These are phyloP conservation scores for Rhizoclosmatium hyalinum DNA, from an alignment of 371 early-diverging fungal species.

Conservation along the genomic window DNA sequence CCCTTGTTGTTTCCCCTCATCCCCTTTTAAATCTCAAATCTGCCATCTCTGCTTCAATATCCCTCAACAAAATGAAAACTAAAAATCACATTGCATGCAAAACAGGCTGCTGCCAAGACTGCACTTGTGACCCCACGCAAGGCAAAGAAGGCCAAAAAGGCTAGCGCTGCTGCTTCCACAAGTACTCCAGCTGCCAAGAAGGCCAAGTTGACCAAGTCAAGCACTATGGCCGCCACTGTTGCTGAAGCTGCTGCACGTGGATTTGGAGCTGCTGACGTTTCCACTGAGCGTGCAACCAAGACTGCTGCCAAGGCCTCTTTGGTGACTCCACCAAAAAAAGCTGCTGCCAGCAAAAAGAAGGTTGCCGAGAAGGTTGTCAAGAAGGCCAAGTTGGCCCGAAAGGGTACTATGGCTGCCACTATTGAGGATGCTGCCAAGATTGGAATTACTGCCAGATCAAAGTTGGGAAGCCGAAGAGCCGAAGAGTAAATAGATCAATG, in stretches of 20 bases:
- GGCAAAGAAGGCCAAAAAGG: not conserved
- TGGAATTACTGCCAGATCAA: not conserved
- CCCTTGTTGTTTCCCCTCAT: no score
- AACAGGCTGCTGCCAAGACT: not conserved
- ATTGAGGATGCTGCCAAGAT: not conserved
- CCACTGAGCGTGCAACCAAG: not conserved
- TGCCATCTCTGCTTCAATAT: no score
- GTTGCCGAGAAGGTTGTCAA: not conserved
- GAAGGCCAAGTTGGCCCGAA: constrained; percentile 3
- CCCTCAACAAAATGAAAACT: no score
- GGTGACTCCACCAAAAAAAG: not conserved
- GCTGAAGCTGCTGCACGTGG: constrained; percentile 7
- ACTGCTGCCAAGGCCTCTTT: not conserved
- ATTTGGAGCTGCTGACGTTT: not conserved
- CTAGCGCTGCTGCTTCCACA: not conserved
- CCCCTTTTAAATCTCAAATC: no score
- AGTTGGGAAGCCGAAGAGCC: not conserved
- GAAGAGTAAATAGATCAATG: not conserved
- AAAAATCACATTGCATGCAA: no score
- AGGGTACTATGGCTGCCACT: constrained; percentile 16
- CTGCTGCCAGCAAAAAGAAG: not conserved
- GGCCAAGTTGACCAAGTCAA: not conserved
- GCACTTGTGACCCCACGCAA: not conserved
- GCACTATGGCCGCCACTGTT: constrained; percentile 17
- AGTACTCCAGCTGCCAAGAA: not conserved